phyloP scores from a whole-genome alignment of 257 asterid genomes.

The Solanum lignicaule region DNA sequence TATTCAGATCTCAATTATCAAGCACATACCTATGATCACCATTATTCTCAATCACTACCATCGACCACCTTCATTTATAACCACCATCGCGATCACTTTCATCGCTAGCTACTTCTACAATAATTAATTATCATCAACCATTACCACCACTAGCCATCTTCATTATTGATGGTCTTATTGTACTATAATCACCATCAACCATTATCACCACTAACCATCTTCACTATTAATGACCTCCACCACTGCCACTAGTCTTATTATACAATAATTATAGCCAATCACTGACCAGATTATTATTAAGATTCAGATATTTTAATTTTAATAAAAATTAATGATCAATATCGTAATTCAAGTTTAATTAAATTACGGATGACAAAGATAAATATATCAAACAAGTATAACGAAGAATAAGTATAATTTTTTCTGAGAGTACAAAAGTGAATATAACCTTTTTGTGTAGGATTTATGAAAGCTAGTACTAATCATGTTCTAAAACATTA shows the following conservation, averaged over 20 bases:
- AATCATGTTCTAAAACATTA: not conserved
- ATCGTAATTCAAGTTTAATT: too few species aligned
- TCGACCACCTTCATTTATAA: not conserved
- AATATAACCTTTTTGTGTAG: not conserved
- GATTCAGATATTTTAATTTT: too few species aligned
- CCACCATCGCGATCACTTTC: not conserved
- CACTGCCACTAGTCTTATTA: not conserved
- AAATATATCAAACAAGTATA: too few species aligned
- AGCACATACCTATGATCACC: not conserved
- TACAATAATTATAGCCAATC: not conserved
- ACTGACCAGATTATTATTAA: not conserved
- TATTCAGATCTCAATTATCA: not conserved
- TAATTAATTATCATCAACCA: not conserved
- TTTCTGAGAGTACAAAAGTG: not conserved
- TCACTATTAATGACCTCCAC: not conserved
- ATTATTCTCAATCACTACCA: not conserved
- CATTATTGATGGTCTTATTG: not conserved
- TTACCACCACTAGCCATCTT: not conserved
- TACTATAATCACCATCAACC: not conserved
- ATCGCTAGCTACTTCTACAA: not conserved
- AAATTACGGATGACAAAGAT: too few species aligned
- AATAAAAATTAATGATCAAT: not conserved
- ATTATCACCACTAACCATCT: not conserved
- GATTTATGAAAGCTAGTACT: not conserved
- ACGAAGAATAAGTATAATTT: too few species aligned